A percentile compares a stretch with the other conserved stretches of the same genome.
These are phyloP conservation scores for Metarhizium anisopliae DNA, from an alignment of 2,329 filamentous ascomycete species.

Conservation along the genomic window DNA sequence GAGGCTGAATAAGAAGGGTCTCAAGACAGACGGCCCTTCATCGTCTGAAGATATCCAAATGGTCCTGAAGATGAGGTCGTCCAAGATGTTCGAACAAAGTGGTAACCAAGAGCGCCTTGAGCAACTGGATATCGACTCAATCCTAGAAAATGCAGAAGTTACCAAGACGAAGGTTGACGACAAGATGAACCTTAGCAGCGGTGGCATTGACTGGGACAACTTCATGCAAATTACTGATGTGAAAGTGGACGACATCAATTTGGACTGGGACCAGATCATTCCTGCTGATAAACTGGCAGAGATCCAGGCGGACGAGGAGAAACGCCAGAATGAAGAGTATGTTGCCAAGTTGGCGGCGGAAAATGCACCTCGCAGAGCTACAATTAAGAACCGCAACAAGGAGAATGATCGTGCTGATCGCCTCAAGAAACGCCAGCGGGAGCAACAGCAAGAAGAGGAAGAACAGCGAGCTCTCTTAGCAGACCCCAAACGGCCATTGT, in stretches of 20 bases:
- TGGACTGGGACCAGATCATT: conserved; percentile 98
- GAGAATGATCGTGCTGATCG: conserved; percentile 57
- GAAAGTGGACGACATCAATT: conserved; percentile 70
- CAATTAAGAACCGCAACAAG: conserved; percentile 46
- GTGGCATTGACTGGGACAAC: conserved; percentile 76
- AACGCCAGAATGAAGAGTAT: conserved; percentile 73
- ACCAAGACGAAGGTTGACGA: conserved; percentile 94
- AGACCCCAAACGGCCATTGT: conserved; percentile 83
- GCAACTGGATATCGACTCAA: conserved; percentile 94
- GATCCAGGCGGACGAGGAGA: conserved; percentile 83
- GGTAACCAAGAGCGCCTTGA: conserved; percentile 95
- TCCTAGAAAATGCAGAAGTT: conserved; percentile 92
- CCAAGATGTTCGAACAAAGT: conserved; percentile 97
- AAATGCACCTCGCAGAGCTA: conserved; percentile 70
- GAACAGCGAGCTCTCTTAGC: conserved; percentile 63
- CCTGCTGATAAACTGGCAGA: conserved; percentile 84
- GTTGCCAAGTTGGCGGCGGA: conserved; percentile 75
- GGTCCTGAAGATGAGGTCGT: conserved; percentile 94
- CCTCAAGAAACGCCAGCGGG: conserved; percentile 57
- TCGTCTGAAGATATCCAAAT: conserved; percentile 92
- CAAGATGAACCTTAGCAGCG: conserved; percentile 83
- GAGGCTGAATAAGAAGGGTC: conserved; percentile 70
- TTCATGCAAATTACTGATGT: conserved; percentile 98
- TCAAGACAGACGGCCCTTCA: conserved; percentile 69
- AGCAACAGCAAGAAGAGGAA: conserved; percentile 59